These are phyloP conservation scores for Knoxia roxburghii DNA, from an alignment of 257 asterid genomes.

Conservation along the genomic window DNA sequence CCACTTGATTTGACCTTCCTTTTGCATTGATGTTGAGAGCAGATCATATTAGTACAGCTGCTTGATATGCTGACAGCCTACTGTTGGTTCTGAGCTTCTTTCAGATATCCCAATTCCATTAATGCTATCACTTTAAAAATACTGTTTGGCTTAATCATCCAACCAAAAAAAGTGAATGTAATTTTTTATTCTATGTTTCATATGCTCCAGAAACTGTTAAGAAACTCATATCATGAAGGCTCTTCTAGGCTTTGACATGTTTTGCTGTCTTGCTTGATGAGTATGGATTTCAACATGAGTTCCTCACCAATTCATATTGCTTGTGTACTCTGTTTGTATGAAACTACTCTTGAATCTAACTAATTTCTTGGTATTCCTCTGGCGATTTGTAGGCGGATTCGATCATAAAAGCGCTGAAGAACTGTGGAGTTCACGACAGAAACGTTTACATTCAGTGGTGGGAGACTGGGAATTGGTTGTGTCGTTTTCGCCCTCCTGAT, in stretches of 20 bases:
- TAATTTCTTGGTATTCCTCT: slow-evolving; percentile 2
- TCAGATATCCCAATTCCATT: not conserved
- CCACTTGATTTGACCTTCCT: not conserved
- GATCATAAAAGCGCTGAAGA: slow-evolving; percentile 37
- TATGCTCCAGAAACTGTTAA: too few species aligned
- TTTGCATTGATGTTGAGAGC: not conserved
- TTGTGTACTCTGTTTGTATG: not conserved
- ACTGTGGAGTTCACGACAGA: slow-evolving; percentile 41
- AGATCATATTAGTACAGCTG: not conserved
- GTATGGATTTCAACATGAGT: too few species aligned
- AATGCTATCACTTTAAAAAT: not conserved
- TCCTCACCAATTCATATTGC: not conserved
- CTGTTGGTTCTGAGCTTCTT: not conserved
- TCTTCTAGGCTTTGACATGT: too few species aligned
- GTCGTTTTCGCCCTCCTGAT: slow-evolving; percentile 53
- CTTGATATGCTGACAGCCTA: not conserved
- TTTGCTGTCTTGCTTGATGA: too few species aligned
- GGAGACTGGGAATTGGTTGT: slow-evolving; percentile 51
- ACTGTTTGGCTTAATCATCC: too few species aligned
- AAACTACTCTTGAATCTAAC: not conserved
- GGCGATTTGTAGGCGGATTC: slow-evolving; percentile 32
- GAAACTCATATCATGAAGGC: too few species aligned
- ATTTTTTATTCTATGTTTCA: too few species aligned
- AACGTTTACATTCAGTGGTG: slow-evolving; percentile 69
- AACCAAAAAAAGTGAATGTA: too few species aligned